Conservation (phyloP, 495 filamentous ascomycete species). For the Tuber borchii region DNA sequence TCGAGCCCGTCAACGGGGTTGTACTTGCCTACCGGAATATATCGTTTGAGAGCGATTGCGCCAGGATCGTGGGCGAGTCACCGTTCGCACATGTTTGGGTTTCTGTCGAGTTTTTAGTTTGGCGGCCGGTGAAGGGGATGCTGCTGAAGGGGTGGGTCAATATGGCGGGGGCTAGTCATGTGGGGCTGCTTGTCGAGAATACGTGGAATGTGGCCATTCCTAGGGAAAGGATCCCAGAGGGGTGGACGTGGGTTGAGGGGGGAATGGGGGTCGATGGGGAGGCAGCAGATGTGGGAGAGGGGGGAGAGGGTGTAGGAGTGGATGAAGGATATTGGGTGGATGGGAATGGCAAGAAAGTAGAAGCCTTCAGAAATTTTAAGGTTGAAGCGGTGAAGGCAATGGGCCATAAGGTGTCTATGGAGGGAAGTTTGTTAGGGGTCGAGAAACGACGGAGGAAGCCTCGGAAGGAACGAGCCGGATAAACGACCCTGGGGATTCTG, state of each 20-base stretch:
- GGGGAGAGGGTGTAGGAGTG: conserved; percentile 38
- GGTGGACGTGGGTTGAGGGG: conserved; percentile 55
- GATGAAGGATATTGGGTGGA: conserved; percentile 57
- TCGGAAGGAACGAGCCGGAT: neutral
- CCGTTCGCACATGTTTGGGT: conserved; percentile 54
- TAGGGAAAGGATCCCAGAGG: conserved; percentile 56
- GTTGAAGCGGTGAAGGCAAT: conserved; percentile 60
- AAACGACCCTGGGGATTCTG: neutral
- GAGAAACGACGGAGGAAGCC: neutral
- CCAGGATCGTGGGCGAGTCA: conserved; percentile 47
- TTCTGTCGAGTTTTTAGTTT: conserved; percentile 65
- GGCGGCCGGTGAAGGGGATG: conserved; percentile 55
- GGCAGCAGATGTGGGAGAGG: conserved; percentile 29
- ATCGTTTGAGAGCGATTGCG: conserved; percentile 36
- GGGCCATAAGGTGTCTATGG: conserved; percentile 58
- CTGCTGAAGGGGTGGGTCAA: conserved; percentile 62
- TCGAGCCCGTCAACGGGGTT: conserved; percentile 62
- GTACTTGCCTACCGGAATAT: conserved; percentile 64
- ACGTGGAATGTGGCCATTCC: conserved; percentile 69
- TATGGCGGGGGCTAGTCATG: conserved; percentile 63
- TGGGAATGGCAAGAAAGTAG: conserved; percentile 55
- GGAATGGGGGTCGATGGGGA: conserved; percentile 40
- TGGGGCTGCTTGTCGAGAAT: conserved; percentile 66
- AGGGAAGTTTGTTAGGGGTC: conserved; percentile 57
- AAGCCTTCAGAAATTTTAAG: conserved; percentile 55